Evolutionary conservation across 2,329 filamentous ascomycete species (phyloP).

Genomic region (Dactylellina leptospora): DNA sequence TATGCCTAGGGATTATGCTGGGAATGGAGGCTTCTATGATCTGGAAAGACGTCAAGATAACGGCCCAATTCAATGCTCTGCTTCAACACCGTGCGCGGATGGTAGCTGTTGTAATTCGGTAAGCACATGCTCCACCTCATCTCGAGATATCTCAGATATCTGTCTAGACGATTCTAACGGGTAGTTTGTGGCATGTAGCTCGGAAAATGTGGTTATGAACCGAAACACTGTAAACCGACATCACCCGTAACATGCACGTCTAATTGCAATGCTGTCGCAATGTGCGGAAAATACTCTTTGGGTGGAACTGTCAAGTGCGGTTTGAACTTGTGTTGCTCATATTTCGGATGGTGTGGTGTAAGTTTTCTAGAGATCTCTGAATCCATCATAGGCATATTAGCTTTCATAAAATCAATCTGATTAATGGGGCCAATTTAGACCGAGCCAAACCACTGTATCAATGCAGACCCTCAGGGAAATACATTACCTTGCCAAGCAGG

Average conservation of each 20-base stretch:
- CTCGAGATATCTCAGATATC: too few species aligned
- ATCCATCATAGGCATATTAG: too few species aligned
- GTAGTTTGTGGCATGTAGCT: neutral
- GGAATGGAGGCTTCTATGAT: neutral
- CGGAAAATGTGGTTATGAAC: slow-evolving; percentile 28
- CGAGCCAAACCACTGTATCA: slow-evolving; percentile 13
- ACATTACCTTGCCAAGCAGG: slow-evolving; percentile 27
- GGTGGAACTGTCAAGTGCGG: slow-evolving; percentile 22
- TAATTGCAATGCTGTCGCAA: slow-evolving; percentile 24
- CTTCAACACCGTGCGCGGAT: slow-evolving; percentile 13
- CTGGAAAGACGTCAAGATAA: slow-evolving; percentile 25
- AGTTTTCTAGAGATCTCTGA: neutral
- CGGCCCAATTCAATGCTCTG: slow-evolving; percentile 24
- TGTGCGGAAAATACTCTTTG: slow-evolving; percentile 25
- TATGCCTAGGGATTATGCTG: neutral
- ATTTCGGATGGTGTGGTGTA: slow-evolving; percentile 38
- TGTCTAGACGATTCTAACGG: neutral
- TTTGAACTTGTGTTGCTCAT: slow-evolving; percentile 25
- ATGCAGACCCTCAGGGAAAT: slow-evolving; percentile 28
- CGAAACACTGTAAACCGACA: slow-evolving; percentile 15
- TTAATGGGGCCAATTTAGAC: slow-evolving; percentile 17
- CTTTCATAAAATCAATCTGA: too few species aligned
- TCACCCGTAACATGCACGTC: slow-evolving; percentile 18
- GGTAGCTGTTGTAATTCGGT: slow-evolving; percentile 34
- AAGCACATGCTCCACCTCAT: neutral